phyloP scores from a whole-genome alignment of 306 rosid genomes.

The Medicago truncatula region DNA sequence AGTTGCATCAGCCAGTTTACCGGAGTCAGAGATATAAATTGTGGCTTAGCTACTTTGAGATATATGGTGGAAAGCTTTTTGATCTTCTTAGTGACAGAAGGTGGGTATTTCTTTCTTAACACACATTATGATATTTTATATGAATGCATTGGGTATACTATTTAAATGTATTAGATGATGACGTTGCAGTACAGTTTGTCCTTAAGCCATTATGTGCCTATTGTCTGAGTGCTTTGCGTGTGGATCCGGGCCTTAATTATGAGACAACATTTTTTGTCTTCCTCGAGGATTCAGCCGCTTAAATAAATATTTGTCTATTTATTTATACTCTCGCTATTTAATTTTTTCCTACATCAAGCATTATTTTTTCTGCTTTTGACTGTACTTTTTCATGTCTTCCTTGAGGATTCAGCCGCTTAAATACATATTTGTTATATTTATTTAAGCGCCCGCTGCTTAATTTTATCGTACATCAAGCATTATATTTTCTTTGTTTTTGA shows the following conservation, averaged over 20 bases:
- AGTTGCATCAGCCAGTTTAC: conserved; percentile 87
- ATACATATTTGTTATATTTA: conserved; percentile 2
- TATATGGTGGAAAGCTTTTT: conserved; percentile 95
- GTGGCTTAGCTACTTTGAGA: conserved; percentile 99
- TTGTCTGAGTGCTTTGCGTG: conserved; percentile 17
- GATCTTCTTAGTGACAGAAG: conserved; percentile 96
- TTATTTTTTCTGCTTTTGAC: conserved; percentile 28
- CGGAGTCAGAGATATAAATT: conserved; percentile 87
- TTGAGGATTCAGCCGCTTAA: conserved; percentile 6
- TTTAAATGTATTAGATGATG: conserved; percentile 33
- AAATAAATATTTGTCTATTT: conserved; percentile 2
- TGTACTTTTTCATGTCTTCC: not conserved
- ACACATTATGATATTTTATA: not conserved
- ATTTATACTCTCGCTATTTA: not conserved
- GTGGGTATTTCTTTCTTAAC: conserved; percentile 57
- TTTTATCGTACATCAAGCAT: conserved; percentile 27
- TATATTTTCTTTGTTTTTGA: conserved; percentile 23
- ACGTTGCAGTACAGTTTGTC: conserved; percentile 26
- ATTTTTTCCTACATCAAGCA: conserved; percentile 23
- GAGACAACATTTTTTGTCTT: conserved; percentile 5
- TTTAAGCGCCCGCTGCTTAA: not conserved
- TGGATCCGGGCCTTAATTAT: conserved; percentile 30
- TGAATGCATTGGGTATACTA: conserved; percentile 21
- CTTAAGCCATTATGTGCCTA: conserved; percentile 25
- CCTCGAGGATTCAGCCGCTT: conserved; percentile 3